These are phyloP conservation scores for Lithospermum erythrorhizon DNA, from an alignment of 257 asterid species.

Conservation along the genomic window DNA sequence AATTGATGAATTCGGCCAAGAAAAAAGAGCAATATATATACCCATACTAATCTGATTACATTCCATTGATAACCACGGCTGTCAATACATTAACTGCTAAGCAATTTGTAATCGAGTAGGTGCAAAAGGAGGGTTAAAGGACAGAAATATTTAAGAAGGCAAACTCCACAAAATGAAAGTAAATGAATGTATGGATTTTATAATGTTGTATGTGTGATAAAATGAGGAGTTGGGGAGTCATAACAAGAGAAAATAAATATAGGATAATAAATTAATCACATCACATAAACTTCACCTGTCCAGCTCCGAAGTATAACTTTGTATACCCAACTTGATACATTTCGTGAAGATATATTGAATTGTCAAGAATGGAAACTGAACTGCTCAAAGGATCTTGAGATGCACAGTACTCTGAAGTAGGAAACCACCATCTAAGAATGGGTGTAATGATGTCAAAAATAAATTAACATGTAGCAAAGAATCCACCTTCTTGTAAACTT, in stretches of 20 bases:
- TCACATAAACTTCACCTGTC: conserved; percentile 47
- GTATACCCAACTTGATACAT: conserved; percentile 83
- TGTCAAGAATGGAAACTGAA: conserved; percentile 65
- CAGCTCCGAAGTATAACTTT: conserved; percentile 72
- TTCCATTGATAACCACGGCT: too few species aligned
- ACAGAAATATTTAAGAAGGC: not conserved
- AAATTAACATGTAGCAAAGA: conserved; percentile 7
- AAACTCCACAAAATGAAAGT: not conserved
- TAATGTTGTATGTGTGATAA: not conserved
- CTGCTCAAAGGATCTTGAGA: conserved; percentile 64
- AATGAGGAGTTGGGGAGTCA: not conserved
- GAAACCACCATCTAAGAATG: conserved; percentile 51
- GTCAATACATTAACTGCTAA: too few species aligned
- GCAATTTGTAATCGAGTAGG: too few species aligned
- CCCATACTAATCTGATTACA: not conserved
- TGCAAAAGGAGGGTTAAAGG: too few species aligned
- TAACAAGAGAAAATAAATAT: too few species aligned
- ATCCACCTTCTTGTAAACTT: conserved; percentile 70
- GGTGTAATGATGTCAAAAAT: conserved; percentile 16
- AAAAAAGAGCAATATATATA: not conserved
- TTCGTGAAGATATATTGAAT: conserved; percentile 60
- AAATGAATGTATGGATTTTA: not conserved
- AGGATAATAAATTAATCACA: conserved; percentile 4
- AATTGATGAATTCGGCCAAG: not conserved
- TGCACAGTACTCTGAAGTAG: conserved; percentile 39